Evolutionary conservation across 441 rosid species (phyloP).

Genomic region (Arabidopsis hybrid): DNA sequence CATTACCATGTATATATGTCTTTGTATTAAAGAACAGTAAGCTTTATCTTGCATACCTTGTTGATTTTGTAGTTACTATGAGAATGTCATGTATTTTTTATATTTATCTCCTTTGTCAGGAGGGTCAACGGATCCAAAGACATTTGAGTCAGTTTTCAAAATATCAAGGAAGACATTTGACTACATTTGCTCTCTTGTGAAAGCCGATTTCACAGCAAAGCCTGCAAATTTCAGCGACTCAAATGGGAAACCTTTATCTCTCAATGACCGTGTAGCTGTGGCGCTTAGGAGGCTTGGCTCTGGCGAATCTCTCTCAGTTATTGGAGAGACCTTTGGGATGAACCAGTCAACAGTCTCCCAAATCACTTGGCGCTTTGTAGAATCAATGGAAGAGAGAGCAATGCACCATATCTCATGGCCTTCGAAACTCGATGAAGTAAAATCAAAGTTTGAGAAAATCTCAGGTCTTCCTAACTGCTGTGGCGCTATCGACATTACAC

Average conservation of each 20-base stretch:
- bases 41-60: slow-evolving; percentile 15
- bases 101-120: slow-evolving; percentile 51
- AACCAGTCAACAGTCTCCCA: slow-evolving; percentile 93
- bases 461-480: slow-evolving; percentile 86
- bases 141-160: slow-evolving; percentile 71
- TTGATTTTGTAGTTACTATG: slow-evolving; percentile 9
- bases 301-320: slow-evolving; percentile 74
- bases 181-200: slow-evolving; percentile 80
- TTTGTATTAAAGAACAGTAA: neutral
- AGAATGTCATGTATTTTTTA: slow-evolving; percentile 13
- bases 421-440: slow-evolving; percentile 56
- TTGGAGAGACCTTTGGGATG: slow-evolving; percentile 80
- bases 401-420: slow-evolving; percentile 87
- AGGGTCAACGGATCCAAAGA: slow-evolving; percentile 54
- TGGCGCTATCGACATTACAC: slow-evolving; percentile 84
- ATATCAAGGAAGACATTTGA: slow-evolving; percentile 78
- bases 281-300: slow-evolving; percentile 93
- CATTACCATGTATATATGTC: neutral
- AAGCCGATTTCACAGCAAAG: slow-evolving; percentile 65
- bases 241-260: slow-evolving; percentile 65
- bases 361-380: slow-evolving; percentile 92
- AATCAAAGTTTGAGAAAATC: slow-evolving; percentile 79
- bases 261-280: slow-evolving; percentile 80
- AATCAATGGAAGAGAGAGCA: slow-evolving; percentile 89
- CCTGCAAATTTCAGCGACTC: slow-evolving; percentile 59